phyloP scores from a whole-genome alignment of 768 basidiomycete species.

The Leccinum arenicola region DNA sequence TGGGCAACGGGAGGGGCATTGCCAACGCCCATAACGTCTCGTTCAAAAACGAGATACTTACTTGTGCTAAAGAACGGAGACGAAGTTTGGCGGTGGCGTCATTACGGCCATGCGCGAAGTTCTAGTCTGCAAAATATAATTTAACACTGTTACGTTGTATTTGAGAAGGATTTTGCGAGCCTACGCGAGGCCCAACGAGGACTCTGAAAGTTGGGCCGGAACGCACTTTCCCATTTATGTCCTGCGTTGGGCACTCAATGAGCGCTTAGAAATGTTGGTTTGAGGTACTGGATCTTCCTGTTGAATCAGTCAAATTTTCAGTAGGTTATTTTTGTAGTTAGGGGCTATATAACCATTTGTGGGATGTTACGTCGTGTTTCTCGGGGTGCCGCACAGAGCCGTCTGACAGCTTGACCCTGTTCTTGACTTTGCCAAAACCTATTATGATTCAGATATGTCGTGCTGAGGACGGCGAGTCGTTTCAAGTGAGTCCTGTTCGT shows the following conservation, averaged over 20 bases:
- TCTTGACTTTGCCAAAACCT: conserved; percentile 7
- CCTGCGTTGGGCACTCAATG: neutral
- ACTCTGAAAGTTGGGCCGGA: neutral
- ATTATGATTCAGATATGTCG: conserved; percentile 63
- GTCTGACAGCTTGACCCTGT: neutral
- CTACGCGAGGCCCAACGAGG: neutral
- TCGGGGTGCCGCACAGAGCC: neutral
- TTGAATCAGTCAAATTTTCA: too few species aligned
- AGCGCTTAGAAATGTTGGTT: neutral
- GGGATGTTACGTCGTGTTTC: conserved; percentile 20
- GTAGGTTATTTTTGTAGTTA: neutral
- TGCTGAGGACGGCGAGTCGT: conserved; percentile 61
- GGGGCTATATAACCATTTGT: conserved; percentile 20
- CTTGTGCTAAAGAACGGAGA: neutral
- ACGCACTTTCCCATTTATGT: neutral
- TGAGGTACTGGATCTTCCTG: too few species aligned
- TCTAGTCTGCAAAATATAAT: neutral
- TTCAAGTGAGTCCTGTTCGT: conserved; percentile 42
- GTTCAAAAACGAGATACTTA: neutral
- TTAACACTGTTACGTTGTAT: neutral
- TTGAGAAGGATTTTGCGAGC: neutral
- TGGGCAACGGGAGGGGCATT: neutral
- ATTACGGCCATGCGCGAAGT: neutral
- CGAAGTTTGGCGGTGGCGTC: neutral
- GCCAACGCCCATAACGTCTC: neutral